Percentiles rank a stretch among this genome's conserved stretches.
Conservation (phyloP, 176 grass and related monocot species). For the Thalia dealbata region DNA sequence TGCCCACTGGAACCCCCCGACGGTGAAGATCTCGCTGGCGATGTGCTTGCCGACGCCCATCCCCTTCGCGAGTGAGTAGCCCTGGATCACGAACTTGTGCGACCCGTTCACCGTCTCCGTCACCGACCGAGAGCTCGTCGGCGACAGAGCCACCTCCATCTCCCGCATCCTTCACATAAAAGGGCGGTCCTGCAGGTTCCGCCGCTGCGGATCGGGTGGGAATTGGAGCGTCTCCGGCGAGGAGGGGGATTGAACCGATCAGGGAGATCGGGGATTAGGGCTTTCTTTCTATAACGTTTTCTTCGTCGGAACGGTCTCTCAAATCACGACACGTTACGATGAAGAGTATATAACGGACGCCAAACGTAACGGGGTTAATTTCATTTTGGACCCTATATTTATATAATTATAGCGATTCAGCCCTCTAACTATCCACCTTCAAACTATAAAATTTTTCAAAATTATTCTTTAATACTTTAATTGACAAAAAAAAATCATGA, state of each 20-base stretch:
- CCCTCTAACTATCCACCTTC: too few relatives aligned
- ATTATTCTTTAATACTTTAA: too few relatives aligned
- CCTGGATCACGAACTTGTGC: conserved; percentile 56
- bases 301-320: too few relatives aligned
- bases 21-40: conserved; percentile 47
- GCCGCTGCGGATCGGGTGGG: not conserved
- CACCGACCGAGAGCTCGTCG: conserved; percentile 10
- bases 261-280: not conserved
- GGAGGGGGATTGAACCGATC: not conserved
- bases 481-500: too few relatives aligned
- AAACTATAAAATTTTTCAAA: too few relatives aligned
- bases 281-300: not conserved
- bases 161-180: not conserved
- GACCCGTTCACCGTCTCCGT: conserved; percentile 64
- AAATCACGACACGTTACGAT: too few relatives aligned
- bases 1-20: conserved; percentile 53
- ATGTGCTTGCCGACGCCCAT: conserved; percentile 61
- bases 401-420: too few relatives aligned
- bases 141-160: not conserved
- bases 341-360: too few relatives aligned
- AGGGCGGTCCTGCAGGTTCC: not conserved
- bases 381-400: too few relatives aligned
- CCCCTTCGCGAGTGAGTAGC: conserved; percentile 57
- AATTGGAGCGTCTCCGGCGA: not conserved
- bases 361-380: too few relatives aligned